Base-by-base conservation (phyloP, 257 asterid species). In the Ligustrum vulgare region DNA sequence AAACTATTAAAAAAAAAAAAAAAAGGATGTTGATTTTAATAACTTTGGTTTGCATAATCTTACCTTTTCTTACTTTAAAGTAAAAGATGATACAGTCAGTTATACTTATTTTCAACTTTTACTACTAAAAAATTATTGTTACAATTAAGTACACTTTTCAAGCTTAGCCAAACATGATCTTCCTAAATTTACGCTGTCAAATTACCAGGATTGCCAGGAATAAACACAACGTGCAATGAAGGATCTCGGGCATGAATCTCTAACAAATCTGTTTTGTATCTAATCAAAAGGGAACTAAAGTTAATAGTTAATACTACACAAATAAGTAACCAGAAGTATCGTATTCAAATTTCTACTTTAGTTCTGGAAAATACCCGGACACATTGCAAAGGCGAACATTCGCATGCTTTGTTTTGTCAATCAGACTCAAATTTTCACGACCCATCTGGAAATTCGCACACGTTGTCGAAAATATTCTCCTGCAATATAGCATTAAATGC, bases 181-280 rank as follows among this genome's bases (percentile, higher is more conserved):
- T 22, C 35, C 33, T 60, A 60, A 23, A 10, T 37, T 43, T 31
- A 36, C 67, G 2, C 22, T 56, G 66, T 34, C 8, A 79, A 75
- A 71, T 66, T 78, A 94, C 99, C 99, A 15, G 99, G 99, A 80
- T 94, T 94, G 58, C 99, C 99, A 58, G 99, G 98, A 67, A 92
- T 82, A 72, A 94, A 94, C 71, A 94, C 34, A 70, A 94, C 76
- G 79, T 91, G 97, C 20, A 89, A 83, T 56, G 75, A 79, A 71
- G 98, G 95, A 32, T 86, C 76, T 66, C 65, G 83, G 78, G 91
- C 83, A 62, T 32, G 90, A 83, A 94, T 89, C 87, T 94, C 98
- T 36, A 92, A 31, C 82, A 92, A 79, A 76, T 89, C 98, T 31
- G 93, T 80, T 83, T 83, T 84, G 62, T 80, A 88, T 76, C 99